phyloP scores from a whole-genome alignment of 192 early-diverging fungal species.

The Linnemannia zychae region DNA sequence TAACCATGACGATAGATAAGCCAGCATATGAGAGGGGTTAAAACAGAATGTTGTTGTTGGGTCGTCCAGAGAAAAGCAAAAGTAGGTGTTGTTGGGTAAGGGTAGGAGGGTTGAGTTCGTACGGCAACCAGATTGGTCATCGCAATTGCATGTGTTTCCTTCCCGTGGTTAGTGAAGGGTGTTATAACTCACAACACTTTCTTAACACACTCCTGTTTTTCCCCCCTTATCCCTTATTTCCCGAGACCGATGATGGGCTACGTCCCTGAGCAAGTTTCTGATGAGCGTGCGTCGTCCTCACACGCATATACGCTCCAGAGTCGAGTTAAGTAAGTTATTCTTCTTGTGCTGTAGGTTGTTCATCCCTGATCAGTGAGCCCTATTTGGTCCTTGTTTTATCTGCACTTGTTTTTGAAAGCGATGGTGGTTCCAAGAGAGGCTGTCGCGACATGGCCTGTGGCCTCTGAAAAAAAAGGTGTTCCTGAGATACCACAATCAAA shows the following conservation, averaged over 20 bases:
- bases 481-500: no score
- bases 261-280: not conserved
- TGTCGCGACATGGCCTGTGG: not conserved
- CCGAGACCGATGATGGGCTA: not conserved
- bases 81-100: not conserved
- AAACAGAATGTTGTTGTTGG: not conserved
- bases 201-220: not conserved
- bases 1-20: conserved; percentile 11
- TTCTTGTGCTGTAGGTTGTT: not conserved
- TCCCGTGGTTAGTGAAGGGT: not conserved
- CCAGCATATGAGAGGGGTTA: not conserved
- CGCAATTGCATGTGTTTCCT: not conserved
- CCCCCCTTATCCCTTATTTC: not conserved
- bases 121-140: conserved; percentile 1
- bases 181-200: not conserved
- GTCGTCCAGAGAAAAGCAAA: not conserved
- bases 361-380: not conserved
- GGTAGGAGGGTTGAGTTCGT: not conserved
- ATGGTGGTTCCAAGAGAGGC: not conserved
- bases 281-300: not conserved
- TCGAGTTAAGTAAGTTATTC: not conserved
- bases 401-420: not conserved
- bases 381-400: not conserved
- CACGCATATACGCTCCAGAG: not conserved
- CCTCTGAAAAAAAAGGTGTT: no score